phyloP scores from a whole-genome alignment of 495 filamentous ascomycete genomes.

The Xylaria curta region DNA sequence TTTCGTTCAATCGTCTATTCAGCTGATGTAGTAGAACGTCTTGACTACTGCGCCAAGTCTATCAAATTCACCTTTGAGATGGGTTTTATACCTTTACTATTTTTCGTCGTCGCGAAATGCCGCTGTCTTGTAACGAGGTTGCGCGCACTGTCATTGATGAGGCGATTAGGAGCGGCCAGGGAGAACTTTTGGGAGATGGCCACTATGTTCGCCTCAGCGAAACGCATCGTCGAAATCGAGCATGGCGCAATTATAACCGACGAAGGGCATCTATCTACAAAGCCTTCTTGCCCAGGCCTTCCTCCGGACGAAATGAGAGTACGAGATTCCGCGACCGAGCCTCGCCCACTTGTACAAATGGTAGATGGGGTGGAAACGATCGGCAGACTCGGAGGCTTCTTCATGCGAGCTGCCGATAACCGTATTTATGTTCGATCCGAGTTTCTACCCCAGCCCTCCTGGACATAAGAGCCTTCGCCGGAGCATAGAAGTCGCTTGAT shows the following conservation, averaged over 20 bases:
- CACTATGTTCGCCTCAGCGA: conserved; percentile 39
- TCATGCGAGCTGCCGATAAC: conserved; percentile 30
- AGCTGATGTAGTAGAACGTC: conserved; percentile 35
- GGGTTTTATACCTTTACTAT: conserved; percentile 56
- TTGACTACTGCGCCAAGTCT: background rate
- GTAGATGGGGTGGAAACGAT: conserved; percentile 19
- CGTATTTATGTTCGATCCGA: conserved; percentile 34
- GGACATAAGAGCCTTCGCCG: background rate
- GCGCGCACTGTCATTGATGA: conserved; percentile 48
- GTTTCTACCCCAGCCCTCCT: conserved; percentile 26
- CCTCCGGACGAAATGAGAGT: conserved; percentile 37
- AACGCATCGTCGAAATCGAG: conserved; percentile 34
- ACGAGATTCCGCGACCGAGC: conserved; percentile 29
- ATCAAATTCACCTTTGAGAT: conserved; percentile 56
- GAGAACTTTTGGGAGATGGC: conserved; percentile 51
- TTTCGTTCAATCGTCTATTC: conserved; percentile 48
- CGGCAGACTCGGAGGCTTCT: conserved; percentile 33
- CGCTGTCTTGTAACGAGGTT: conserved; percentile 52
- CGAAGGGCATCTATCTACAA: conserved; percentile 7
- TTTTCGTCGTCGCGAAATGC: conserved; percentile 58
- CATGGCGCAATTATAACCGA: conserved; percentile 31
- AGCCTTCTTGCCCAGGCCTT: conserved; percentile 28
- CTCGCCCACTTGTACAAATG: conserved; percentile 3
- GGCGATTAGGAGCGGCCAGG: conserved; percentile 38
- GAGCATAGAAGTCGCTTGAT: background rate